Percentiles rank a stretch among this genome's conserved stretches.
phyloP scores from a whole-genome alignment of 129 eudicot species.

The Flaveria bidentis region DNA sequence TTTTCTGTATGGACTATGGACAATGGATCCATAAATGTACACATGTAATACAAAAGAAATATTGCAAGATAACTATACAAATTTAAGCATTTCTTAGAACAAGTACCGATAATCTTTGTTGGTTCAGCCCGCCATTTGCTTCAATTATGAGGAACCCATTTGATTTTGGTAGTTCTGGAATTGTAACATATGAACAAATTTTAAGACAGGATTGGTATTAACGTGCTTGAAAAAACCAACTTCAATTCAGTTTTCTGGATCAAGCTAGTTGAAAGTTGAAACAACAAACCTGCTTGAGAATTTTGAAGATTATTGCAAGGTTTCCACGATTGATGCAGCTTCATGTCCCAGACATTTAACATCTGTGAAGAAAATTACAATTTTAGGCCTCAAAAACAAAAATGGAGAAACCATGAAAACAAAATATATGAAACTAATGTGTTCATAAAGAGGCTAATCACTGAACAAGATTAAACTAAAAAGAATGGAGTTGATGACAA shows the following conservation, averaged over 20 bases:
- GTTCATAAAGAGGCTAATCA: too few relatives aligned
- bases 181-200: slow-evolving; percentile 26
- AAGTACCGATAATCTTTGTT: slow-evolving; percentile 93
- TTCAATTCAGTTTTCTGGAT: neutral
- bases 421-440: neutral
- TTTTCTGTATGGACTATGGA: too few relatives aligned
- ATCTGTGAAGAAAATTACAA: slow-evolving; percentile 42
- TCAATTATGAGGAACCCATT: slow-evolving; percentile 93
- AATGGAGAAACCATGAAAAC: neutral
- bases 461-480: too few relatives aligned
- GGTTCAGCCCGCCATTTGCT: slow-evolving; percentile 99
- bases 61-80: neutral
- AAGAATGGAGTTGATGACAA: too few relatives aligned
- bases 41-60: neutral
- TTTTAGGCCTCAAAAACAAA: neutral
- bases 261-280: slow-evolving; percentile 15
- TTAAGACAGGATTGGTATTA: neutral
- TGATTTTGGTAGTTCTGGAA: slow-evolving; percentile 63
- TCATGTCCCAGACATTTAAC: slow-evolving; percentile 76
- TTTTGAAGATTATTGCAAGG: slow-evolving; percentile 64
- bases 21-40: neutral
- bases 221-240: neutral
- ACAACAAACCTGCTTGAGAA: slow-evolving; percentile 65
- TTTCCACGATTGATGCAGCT: slow-evolving; percentile 72
- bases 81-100: slow-evolving; percentile 1